Percentiles rank a stretch among this genome's conserved stretches.
These are phyloP conservation scores for Hippophae rhamnoides DNA, from an alignment of 306 rosid genomes.

Conservation along the genomic window DNA sequence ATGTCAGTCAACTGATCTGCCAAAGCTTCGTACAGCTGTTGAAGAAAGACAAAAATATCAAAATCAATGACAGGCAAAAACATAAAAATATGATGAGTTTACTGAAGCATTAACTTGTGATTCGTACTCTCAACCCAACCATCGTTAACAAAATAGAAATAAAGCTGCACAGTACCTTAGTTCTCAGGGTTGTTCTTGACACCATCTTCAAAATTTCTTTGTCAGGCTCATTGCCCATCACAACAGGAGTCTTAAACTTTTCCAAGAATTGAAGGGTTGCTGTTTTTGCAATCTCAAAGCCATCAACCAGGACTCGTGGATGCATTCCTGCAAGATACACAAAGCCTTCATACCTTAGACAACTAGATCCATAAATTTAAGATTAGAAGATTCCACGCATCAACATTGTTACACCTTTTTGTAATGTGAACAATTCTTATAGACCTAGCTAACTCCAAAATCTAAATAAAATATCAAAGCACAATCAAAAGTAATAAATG, in stretches of 20 bases:
- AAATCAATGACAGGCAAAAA: neutral
- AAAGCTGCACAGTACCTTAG: slow-evolving; percentile 45
- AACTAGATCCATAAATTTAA: neutral
- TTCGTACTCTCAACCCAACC: neutral
- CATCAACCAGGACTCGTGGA: slow-evolving; percentile 95
- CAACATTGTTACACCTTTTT: neutral
- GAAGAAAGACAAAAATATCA: slow-evolving; percentile 6
- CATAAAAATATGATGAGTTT: neutral
- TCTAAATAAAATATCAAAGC: too few species aligned
- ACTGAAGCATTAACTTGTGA: neutral
- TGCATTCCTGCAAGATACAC: slow-evolving; percentile 69
- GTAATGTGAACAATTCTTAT: too few species aligned
- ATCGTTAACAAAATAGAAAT: slow-evolving; percentile 1
- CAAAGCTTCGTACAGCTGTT: slow-evolving; percentile 78
- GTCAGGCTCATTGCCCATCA: slow-evolving; percentile 87
- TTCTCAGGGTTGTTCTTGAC: slow-evolving; percentile 85
- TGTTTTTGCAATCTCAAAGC: slow-evolving; percentile 88
- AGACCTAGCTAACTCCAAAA: too few species aligned
- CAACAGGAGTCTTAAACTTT: slow-evolving; percentile 74
- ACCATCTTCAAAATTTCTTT: slow-evolving; percentile 88
- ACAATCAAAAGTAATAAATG: too few species aligned
- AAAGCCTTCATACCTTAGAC: neutral
- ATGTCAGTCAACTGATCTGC: slow-evolving; percentile 90
- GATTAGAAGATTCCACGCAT: neutral
- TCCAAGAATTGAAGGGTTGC: slow-evolving; percentile 90